Evolutionary conservation across 306 rosid genomes (phyloP).

Genomic region (Cyamopsis tetragonoloba): DNA sequence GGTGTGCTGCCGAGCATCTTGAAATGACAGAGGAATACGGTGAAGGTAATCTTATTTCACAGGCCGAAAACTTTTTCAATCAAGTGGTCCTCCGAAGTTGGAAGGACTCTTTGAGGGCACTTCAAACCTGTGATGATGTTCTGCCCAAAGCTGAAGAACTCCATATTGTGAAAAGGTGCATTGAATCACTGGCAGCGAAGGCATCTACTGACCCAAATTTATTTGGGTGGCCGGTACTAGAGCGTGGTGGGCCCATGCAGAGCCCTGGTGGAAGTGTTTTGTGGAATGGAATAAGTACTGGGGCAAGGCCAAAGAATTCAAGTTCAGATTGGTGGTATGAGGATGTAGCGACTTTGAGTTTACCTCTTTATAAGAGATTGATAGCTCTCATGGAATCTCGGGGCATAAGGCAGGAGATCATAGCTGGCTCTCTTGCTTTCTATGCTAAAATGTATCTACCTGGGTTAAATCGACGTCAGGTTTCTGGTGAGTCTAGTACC

Average conservation of each 20-base stretch:
- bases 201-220: slow-evolving; percentile 91
- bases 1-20: slow-evolving; percentile 88
- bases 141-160: slow-evolving; percentile 62
- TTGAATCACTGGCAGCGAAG: slow-evolving; percentile 81
- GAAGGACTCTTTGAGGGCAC: slow-evolving; percentile 90
- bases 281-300: slow-evolving; percentile 99
- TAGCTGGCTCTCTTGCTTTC: slow-evolving; percentile 80
- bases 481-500: slow-evolving; percentile 54
- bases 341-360: slow-evolving; percentile 68
- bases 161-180: slow-evolving; percentile 76
- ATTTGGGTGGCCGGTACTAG: slow-evolving; percentile 93
- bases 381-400: slow-evolving; percentile 84
- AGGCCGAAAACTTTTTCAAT: slow-evolving; percentile 68
- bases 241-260: slow-evolving; percentile 96
- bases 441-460: slow-evolving; percentile 85
- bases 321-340: slow-evolving; percentile 97
- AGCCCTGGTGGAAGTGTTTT: slow-evolving; percentile 98
- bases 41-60: slow-evolving; percentile 76
- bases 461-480: slow-evolving; percentile 78
- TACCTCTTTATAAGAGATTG: slow-evolving; percentile 76
- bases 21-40: slow-evolving; percentile 95
- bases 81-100: slow-evolving; percentile 82
- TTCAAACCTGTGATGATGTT: slow-evolving; percentile 73
- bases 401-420: slow-evolving; percentile 72
- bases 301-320: slow-evolving; percentile 84